phyloP scores from a whole-genome alignment of 2,329 filamentous ascomycete species.

The Lachnellula arida region DNA sequence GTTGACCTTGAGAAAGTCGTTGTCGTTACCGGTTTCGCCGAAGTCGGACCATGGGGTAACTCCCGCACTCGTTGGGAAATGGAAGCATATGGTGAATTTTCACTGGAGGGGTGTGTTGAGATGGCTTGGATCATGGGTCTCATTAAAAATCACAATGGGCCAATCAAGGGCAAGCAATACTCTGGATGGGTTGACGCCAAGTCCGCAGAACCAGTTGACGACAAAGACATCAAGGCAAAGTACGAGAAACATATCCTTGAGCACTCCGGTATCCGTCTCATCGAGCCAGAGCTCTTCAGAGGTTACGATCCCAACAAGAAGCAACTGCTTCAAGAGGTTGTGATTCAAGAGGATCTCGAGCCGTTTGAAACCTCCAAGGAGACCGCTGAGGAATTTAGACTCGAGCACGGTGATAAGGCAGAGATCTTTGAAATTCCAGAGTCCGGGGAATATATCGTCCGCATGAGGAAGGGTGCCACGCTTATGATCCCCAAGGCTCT shows the following conservation, averaged over 20 bases:
- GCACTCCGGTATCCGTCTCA: conserved; percentile 93
- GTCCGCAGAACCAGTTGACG: conserved; percentile 89
- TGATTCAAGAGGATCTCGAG: conserved; percentile 94
- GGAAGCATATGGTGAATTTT: conserved; percentile 96
- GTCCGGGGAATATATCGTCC: conserved; percentile 89
- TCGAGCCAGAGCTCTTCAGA: conserved; percentile 93
- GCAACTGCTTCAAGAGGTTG: conserved; percentile 94
- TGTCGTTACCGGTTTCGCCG: conserved; percentile 93
- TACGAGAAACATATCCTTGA: conserved; percentile 97
- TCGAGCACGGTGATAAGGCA: conserved; percentile 94
- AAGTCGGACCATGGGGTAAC: conserved; percentile 97
- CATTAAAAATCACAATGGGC: conserved; percentile 97
- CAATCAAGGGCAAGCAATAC: conserved; percentile 93
- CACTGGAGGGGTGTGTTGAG: conserved; percentile 93
- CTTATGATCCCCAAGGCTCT: conserved; percentile 96
- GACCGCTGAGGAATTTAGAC: conserved; percentile 94
- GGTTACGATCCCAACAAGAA: conserved; percentile 99
- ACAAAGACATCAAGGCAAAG: conserved; percentile 96
- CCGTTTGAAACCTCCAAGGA: conserved; percentile 97
- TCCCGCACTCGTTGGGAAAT: conserved; percentile 98
- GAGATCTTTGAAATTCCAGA: conserved; percentile 95
- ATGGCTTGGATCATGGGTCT: conserved; percentile 99
- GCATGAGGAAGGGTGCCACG: conserved; percentile 90
- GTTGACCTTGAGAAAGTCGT: conserved; percentile 98
- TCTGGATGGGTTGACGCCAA: conserved; percentile 96